Evolutionary conservation across 2,329 filamentous ascomycete species (phyloP), one percentile per base, ranked within the genome.

Genomic region (Fusarium miscanthi): DNA sequence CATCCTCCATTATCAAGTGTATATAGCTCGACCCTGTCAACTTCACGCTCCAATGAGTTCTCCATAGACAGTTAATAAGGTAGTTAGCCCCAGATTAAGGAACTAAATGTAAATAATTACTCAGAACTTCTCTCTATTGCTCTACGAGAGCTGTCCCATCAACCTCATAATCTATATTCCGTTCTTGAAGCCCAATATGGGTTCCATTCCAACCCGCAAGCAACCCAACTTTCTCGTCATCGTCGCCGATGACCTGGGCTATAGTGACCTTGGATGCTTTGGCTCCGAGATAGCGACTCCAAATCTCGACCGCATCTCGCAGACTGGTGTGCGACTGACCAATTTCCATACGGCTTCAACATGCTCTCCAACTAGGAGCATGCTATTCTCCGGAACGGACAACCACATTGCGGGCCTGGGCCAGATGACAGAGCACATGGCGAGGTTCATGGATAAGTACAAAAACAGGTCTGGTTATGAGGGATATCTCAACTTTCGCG

Each of bases 361-460:
- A 63, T 90, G 87, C 77, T 89, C 87, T 59, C 88, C 88, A 8
- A 88, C 86, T 8, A 79, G 88, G 43, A 84, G 86, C 46, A 90
- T 90, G 88, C 84, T 90, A 64, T 85, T 90, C 82, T 88, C 87
- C 1, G 88, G 88, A 12, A 90, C 87, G 2, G 87, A 89, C 67
- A 85, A 89, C 71, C 87, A 87, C 64, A 86, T 87, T 56, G 84
- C 84, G 8, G 84, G 88, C 2, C 80, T 90, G 2, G 88, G 88
- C 1, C 87, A 87, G 66, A 80, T 89, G 73, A 84, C 85, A 51
- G 87, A 89, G 79, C 46, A 60, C 25, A 59, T 63, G 35, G 37
- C 53, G 14, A 59, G 53, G 30, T 59, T 49, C 30, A 48, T 49
- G 35, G 37, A 49, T 35, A 33, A 19, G 23, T 49, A 63, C 25